Percentiles rank a stretch among this genome's conserved stretches.
phyloP scores from a whole-genome alignment of 345 rosid genomes.

The Eucalyptus tenuipes region DNA sequence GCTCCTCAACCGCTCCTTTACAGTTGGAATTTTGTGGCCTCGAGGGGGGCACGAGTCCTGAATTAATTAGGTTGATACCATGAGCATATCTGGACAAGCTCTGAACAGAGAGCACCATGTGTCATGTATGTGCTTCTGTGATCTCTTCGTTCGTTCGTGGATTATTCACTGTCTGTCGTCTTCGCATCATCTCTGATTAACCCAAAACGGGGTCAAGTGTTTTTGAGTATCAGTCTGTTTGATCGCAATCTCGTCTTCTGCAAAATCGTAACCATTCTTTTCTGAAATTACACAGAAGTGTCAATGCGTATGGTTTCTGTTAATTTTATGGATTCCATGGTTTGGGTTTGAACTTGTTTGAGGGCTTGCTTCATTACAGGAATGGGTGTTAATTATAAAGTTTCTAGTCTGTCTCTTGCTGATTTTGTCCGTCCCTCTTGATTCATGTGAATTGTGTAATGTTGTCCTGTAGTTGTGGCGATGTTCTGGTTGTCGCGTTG shows the following conservation, averaged over 20 bases:
- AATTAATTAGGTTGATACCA: too few species aligned
- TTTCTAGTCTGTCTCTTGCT: background rate
- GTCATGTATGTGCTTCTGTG: background rate
- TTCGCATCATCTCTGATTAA: background rate
- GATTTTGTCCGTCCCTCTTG: background rate
- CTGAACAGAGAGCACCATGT: background rate
- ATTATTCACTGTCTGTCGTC: background rate
- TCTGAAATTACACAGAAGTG: background rate
- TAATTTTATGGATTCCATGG: background rate
- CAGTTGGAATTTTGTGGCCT: background rate
- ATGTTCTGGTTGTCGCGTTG: background rate
- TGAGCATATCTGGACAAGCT: background rate
- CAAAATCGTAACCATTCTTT: background rate
- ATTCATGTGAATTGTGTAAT: background rate
- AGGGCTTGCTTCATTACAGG: background rate
- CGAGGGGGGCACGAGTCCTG: background rate
- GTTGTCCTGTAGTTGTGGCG: background rate
- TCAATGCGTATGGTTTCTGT: background rate
- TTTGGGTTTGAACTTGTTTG: background rate
- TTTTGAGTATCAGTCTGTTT: too few species aligned
- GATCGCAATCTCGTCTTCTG: background rate
- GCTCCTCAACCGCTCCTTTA: background rate
- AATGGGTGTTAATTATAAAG: background rate
- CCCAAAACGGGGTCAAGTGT: too few species aligned
- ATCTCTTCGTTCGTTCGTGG: background rate